Conservation (phyloP, 1,284 basidiomycete species). For the Cutaneotrichosporon sp. region DNA sequence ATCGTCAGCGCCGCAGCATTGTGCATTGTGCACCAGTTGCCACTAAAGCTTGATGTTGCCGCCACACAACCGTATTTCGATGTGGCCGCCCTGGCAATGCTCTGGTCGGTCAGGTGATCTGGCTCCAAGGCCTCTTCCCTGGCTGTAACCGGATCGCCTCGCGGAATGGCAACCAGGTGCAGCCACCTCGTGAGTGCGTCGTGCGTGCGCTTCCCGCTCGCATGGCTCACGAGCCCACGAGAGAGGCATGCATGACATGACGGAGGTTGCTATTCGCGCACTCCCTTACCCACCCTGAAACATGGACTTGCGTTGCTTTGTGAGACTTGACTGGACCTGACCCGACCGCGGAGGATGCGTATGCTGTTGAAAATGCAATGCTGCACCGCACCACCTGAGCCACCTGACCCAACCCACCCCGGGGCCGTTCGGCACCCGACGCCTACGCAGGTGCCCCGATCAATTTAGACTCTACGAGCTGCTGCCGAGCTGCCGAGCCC, state of each 20-base stretch:
- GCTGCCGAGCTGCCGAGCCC: too few species aligned
- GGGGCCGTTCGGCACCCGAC: neutral
- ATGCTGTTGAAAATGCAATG: neutral
- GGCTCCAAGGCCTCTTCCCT: neutral
- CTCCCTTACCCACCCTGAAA: neutral
- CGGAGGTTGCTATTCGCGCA: neutral
- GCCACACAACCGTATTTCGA: too few species aligned
- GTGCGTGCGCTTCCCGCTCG: neutral
- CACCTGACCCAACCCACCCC: too few species aligned
- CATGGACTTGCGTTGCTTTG: neutral
- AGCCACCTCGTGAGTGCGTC: neutral
- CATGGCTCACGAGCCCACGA: neutral
- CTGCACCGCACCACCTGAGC: too few species aligned
- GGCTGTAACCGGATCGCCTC: neutral
- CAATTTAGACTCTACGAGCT: too few species aligned
- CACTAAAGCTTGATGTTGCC: too few species aligned
- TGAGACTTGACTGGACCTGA: neutral
- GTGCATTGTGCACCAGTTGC: too few species aligned
- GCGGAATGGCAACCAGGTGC: neutral
- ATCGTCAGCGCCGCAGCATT: too few species aligned
- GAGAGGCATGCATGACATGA: neutral
- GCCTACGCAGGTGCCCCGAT: too few species aligned
- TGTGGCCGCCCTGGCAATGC: too few species aligned
- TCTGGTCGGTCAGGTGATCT: neutral
- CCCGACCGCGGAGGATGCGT: neutral